phyloP scores from a whole-genome alignment of 208 protist genomes.

The Leishmania tarentolae region DNA sequence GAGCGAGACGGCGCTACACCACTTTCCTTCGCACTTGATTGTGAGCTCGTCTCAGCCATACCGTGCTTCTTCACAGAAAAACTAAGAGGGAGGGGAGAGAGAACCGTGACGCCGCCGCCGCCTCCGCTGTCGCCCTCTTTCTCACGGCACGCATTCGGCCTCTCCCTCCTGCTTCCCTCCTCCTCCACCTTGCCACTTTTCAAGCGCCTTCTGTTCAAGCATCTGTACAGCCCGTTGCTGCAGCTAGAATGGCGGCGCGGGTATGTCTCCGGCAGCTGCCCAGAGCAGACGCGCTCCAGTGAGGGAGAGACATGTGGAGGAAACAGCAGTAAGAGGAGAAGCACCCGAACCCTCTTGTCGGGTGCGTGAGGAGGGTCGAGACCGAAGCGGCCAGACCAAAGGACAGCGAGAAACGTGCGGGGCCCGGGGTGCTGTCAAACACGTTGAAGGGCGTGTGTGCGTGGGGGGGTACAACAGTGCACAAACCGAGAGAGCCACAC shows the following conservation, averaged over 20 bases:
- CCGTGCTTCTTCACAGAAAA: no score
- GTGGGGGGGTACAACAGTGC: no score
- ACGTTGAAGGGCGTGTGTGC: not conserved
- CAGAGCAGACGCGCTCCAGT: not conserved
- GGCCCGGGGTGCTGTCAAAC: not conserved
- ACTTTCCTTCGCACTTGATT: not conserved
- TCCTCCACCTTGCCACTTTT: not conserved
- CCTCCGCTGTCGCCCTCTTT: no score
- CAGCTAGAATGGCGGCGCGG: not conserved
- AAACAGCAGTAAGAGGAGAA: not conserved
- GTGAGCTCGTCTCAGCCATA: no score
- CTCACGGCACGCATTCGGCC: no score
- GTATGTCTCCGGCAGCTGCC: not conserved
- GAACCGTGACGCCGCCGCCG: no score
- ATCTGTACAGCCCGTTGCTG: not conserved
- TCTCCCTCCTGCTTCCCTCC: not conserved
- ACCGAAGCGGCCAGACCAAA: not conserved
- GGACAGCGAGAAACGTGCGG: not conserved
- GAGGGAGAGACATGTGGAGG: not conserved
- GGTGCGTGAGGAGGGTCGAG: not conserved
- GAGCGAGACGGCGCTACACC: not conserved
- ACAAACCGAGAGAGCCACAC: not conserved
- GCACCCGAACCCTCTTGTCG: not conserved
- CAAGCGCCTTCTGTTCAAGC: not conserved
- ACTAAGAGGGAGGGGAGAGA: no score